A percentile compares a stretch with the other conserved stretches of the same genome.
Evolutionary conservation across 1,139 yeast species (phyloP).

Genomic region (Meyerozyma sp.): DNA sequence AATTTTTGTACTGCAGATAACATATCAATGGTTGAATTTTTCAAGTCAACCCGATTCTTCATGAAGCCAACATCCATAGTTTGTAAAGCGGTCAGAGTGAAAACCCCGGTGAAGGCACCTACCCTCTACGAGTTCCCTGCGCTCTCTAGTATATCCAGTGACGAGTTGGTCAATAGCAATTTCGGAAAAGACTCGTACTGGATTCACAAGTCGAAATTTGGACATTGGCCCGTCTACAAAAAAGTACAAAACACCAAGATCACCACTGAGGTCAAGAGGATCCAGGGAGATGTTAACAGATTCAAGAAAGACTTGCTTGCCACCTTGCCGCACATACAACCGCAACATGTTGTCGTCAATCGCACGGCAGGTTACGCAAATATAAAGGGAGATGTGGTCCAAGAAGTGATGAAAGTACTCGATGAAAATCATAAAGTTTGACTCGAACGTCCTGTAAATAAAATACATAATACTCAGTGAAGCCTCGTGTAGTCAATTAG

Average conservation of each 20-base stretch:
- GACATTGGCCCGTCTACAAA: conserved; percentile 67
- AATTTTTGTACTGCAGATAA: neutral
- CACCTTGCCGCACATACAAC: conserved; percentile 39
- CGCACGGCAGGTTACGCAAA: conserved; percentile 34
- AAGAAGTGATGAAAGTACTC: conserved; percentile 34
- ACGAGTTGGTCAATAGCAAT: neutral
- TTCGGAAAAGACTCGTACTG: conserved; percentile 45
- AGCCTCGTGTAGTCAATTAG: neutral
- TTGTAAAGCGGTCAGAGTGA: neutral
- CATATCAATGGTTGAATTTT: neutral
- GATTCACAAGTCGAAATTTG: conserved; percentile 50
- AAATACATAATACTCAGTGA: neutral
- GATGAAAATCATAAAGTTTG: conserved; percentile 9
- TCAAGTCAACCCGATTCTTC: neutral
- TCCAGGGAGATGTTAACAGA: conserved; percentile 55
- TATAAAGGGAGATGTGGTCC: conserved; percentile 57
- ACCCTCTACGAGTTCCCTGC: neutral
- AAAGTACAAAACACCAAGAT: conserved; percentile 50
- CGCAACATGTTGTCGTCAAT: conserved; percentile 39
- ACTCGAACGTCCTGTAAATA: neutral
- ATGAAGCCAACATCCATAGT: neutral
- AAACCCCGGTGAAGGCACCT: neutral
- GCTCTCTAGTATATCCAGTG: neutral
- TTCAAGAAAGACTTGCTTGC: conserved; percentile 55
- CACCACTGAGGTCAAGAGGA: conserved; percentile 59